Evolutionary conservation across 352 stramenopile species (phyloP).

Genomic region (Globisporangium canariense): DNA sequence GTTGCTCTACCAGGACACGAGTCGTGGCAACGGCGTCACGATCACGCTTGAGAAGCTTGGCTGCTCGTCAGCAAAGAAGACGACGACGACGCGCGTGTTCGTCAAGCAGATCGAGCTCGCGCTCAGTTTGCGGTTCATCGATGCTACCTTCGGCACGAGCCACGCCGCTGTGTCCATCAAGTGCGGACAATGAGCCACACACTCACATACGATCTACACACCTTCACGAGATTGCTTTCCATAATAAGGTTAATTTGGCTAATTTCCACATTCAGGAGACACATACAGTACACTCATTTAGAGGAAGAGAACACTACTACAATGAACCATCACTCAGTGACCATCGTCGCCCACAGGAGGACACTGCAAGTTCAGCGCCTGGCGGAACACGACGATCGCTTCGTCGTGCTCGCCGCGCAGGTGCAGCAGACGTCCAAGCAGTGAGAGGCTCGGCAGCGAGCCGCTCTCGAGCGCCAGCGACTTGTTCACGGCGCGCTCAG

Average conservation of each 20-base stretch:
- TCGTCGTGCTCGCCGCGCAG: constrained; percentile 63
- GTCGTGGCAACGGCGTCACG: constrained; percentile 28
- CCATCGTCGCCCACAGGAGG: constrained; percentile 9
- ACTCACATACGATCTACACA: not conserved
- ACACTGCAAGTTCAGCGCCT: constrained; percentile 55
- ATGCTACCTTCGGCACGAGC: constrained; percentile 42
- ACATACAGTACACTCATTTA: not conserved
- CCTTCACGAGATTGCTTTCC: not conserved
- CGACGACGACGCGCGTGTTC: constrained; percentile 19
- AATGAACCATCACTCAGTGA: not conserved
- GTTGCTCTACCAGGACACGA: constrained; percentile 26
- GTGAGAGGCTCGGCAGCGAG: constrained; percentile 51
- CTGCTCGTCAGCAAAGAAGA: not conserved
- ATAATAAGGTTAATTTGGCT: not conserved
- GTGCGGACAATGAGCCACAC: not conserved
- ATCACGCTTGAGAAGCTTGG: constrained; percentile 18
- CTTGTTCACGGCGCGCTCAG: constrained; percentile 49
- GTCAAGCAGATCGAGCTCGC: constrained; percentile 39
- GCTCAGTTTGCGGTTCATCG: constrained; percentile 46
- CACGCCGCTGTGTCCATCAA: constrained; percentile 25
- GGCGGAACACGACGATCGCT: constrained; percentile 60
- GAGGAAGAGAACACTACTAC: not conserved
- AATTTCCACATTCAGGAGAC: not conserved
- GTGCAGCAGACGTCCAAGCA: constrained; percentile 63
- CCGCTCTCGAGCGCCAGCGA: constrained; percentile 40